These are phyloP conservation scores for Dittrichia graveolens DNA, from an alignment of 129 eudicot genomes.

Conservation along the genomic window DNA sequence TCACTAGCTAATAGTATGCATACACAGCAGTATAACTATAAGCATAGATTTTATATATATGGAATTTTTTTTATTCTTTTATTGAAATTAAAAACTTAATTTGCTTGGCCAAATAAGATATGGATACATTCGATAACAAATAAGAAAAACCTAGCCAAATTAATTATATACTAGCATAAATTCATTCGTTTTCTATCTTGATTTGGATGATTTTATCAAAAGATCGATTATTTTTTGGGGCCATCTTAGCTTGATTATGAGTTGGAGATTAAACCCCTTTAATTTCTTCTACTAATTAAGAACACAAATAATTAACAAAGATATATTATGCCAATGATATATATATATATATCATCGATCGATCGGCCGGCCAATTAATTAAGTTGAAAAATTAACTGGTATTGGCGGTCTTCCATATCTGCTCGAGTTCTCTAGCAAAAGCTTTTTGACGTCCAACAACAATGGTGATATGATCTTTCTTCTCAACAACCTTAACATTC, in stretches of 20 bases:
- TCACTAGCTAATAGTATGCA: no score
- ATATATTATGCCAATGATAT: constrained; percentile 1
- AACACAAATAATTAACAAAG: neutral
- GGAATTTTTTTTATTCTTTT: neutral
- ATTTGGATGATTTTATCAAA: constrained; percentile 25
- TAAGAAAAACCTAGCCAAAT: constrained; percentile 12
- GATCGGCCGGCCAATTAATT: no score
- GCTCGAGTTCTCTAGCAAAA: constrained; percentile 87
- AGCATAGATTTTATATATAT: neutral
- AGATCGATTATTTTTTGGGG: constrained; percentile 18
- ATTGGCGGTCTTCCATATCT: constrained; percentile 60
- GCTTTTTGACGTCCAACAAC: constrained; percentile 84
- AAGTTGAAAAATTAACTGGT: constrained; percentile 6
- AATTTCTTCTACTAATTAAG: neutral
- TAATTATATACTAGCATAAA: constrained; percentile 21
- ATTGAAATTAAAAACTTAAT: neutral
- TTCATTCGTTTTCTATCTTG: constrained; percentile 23
- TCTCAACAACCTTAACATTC: constrained; percentile 53
- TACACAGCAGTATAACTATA: no score
- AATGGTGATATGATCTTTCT: constrained; percentile 86
- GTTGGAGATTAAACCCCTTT: neutral
- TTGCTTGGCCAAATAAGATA: neutral
- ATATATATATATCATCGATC: no score
- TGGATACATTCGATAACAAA: neutral
- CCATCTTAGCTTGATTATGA: constrained; percentile 5